Base-by-base conservation (phyloP, 1,284 basidiomycete species). In the Stygiomarasmius scandens region DNA sequence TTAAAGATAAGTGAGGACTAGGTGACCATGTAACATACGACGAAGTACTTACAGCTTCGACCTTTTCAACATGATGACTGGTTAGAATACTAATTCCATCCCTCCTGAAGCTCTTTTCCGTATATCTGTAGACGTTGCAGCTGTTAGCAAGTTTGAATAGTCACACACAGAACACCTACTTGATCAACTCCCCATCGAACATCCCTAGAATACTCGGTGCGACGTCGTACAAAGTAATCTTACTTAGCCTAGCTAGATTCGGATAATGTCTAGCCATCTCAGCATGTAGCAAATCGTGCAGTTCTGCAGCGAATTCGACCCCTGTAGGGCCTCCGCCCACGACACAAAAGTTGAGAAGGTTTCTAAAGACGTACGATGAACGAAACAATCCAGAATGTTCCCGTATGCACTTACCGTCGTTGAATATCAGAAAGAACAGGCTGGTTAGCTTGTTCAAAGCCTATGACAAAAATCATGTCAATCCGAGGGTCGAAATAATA, bases 241-340 rank as follows among this genome's bases (percentile, higher is more conserved):
- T 83, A 10, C 85, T 79, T 59, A 90, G 67, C 59, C 78, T 78
- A 56, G 84, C 81, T 56, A 93, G 77, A 2, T 75, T 66, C 2
- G 89, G 89, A 66, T 86, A 92, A 64, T 87, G 78, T 43, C 75
- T 73, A n/a, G 78, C 68, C 4, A 95, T 82, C 62, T 97, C 95
- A 25, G 86, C 81, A 57, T 86, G 84, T 55, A 95, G 78, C 44
- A 96, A 79, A 69, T 97, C 94, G 60, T 92, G 86, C 56, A 97
- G 72, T 71, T 96, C 95, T 8, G 93, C 92, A 0, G 90, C 84
- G 64, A 94, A 93, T 70, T 95, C 93, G 55, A 93, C 87, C 2
- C 92, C 92, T 6, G 87, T 89, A 1, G 87, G 87, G 12, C 87
- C 88, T 73, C 72, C 72, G 71, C 92, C 92, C 50, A 95, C 92